A percentile compares a stretch with the other conserved stretches of the same genome.
Evolutionary conservation across 139 green algal species (phyloP).

Genomic region (Haematococcus sp.): DNA sequence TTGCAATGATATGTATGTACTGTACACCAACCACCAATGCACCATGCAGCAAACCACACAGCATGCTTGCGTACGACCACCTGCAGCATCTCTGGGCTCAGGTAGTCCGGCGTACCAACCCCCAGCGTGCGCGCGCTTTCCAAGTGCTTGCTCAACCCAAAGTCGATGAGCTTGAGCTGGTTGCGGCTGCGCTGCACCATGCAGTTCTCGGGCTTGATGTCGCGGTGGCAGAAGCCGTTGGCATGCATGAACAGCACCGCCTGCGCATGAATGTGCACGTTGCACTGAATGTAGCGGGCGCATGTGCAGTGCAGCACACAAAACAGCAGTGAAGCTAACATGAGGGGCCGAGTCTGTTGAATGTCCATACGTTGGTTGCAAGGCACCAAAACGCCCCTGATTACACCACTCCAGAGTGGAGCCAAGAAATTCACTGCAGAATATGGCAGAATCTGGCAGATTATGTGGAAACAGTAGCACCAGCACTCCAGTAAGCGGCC

Average conservation of each 20-base stretch:
- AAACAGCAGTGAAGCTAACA: too few species aligned
- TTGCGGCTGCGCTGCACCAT: slow-evolving; percentile 58
- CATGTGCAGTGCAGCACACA: background rate
- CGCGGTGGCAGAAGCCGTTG: slow-evolving; percentile 74
- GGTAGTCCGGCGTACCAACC: slow-evolving; percentile 48
- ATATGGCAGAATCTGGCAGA: too few species aligned
- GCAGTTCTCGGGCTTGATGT: slow-evolving; percentile 84
- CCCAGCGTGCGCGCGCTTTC: slow-evolving; percentile 64
- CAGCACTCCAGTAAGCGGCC: too few species aligned
- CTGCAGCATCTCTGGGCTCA: slow-evolving; percentile 30
- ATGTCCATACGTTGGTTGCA: too few species aligned
- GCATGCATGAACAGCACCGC: slow-evolving; percentile 8
- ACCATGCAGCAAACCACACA: too few species aligned
- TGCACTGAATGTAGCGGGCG: too few species aligned
- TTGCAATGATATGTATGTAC: slow-evolving; percentile 6
- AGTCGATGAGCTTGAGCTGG: slow-evolving; percentile 69
- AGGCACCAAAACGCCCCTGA: too few species aligned
- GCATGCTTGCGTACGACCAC: too few species aligned
- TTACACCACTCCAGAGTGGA: too few species aligned
- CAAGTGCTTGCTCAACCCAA: slow-evolving; percentile 77
- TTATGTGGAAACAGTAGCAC: too few species aligned
- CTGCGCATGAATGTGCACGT: background rate
- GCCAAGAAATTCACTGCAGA: too few species aligned
- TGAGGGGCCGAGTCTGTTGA: too few species aligned
- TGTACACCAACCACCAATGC: background rate